Conservation (phyloP, 2,329 filamentous ascomycete species). For the Capronia coronata region DNA sequence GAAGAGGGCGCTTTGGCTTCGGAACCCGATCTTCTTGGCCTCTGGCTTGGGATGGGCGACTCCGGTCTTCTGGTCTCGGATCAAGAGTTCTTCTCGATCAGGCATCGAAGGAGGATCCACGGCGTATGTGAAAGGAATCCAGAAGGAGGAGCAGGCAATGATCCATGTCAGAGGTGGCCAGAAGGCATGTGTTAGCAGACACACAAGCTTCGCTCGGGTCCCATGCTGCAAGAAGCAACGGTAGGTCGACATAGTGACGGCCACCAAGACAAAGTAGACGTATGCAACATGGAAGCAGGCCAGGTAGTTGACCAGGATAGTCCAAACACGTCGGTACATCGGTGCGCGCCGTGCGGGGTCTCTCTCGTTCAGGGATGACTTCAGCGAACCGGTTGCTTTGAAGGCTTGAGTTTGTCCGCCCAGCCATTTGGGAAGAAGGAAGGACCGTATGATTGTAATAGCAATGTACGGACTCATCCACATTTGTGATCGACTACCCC, state of each 20-base stretch:
- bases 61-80: conserved; percentile 47
- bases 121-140: conserved; percentile 56
- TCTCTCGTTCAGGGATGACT: conserved; percentile 53
- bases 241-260: conserved; percentile 47
- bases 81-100: conserved; percentile 52
- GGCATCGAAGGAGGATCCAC: conserved; percentile 55
- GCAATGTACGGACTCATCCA: conserved; percentile 61
- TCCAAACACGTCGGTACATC: conserved; percentile 48
- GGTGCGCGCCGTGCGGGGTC: conserved; percentile 38
- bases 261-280: conserved; percentile 49
- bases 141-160: conserved; percentile 50
- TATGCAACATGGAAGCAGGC: conserved; percentile 51
- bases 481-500: conserved; percentile 51
- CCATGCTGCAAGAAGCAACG: conserved; percentile 43
- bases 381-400: conserved; percentile 54
- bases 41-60: conserved; percentile 42
- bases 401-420: conserved; percentile 55
- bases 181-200: conserved; percentile 52
- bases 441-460: conserved; percentile 52
- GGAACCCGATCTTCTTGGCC: conserved; percentile 52
- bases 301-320: conserved; percentile 52
- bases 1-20: conserved; percentile 50
- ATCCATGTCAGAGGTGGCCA: conserved; percentile 57
- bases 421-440: conserved; percentile 54
- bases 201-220: conserved; percentile 42